Evolutionary conservation across 257 asterid species (phyloP).

Genomic region (Solanum lignicaule): DNA sequence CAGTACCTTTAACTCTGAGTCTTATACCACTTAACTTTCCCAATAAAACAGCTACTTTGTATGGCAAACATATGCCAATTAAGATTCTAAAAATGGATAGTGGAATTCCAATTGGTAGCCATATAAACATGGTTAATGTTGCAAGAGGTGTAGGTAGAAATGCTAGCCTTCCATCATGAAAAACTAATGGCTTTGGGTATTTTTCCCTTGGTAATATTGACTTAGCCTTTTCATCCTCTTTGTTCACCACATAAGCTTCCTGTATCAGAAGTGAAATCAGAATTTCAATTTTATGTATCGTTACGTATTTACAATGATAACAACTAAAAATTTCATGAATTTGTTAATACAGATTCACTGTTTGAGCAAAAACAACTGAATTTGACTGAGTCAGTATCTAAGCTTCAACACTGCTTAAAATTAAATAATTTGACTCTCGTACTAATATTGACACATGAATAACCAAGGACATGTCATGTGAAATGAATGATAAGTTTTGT

Average conservation of each 20-base stretch:
- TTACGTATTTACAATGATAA: not conserved
- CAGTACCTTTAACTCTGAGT: conserved; percentile 25
- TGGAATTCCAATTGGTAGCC: conserved; percentile 67
- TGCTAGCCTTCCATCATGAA: conserved; percentile 88
- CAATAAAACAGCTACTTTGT: conserved; percentile 25
- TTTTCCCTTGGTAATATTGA: conserved; percentile 38
- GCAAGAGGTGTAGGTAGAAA: conserved; percentile 77
- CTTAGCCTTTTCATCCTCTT: conserved; percentile 32
- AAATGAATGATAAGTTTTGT: not conserved
- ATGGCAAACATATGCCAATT: conserved; percentile 49
- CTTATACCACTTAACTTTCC: conserved; percentile 39
- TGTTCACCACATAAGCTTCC: conserved; percentile 63
- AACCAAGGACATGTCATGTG: not conserved
- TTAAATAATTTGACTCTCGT: not conserved
- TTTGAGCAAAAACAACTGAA: not conserved
- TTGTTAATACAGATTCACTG: accelerated
- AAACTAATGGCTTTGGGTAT: conserved; percentile 77
- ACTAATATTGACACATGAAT: not conserved
- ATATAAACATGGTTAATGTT: conserved; percentile 54
- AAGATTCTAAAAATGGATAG: conserved; percentile 45
- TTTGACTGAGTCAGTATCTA: not conserved
- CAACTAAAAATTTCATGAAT: no score
- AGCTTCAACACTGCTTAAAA: not conserved
- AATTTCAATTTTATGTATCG: not conserved
- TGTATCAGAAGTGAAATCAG: not conserved